These are phyloP conservation scores for Cruciata laevipes DNA, from an alignment of 257 asterid genomes.

Conservation along the genomic window DNA sequence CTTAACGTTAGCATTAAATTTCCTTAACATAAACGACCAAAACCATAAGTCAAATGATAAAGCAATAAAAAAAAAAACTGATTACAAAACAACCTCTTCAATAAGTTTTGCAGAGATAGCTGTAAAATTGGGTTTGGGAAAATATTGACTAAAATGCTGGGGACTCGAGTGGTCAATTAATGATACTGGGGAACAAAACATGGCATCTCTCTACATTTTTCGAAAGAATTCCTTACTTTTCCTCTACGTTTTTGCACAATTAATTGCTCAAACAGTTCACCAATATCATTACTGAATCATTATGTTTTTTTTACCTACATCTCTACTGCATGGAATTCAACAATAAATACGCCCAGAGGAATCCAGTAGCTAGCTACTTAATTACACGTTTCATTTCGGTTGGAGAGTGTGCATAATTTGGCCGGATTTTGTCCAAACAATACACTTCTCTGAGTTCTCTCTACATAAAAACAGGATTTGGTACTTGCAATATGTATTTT, in stretches of 20 bases:
- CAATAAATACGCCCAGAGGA: not conserved
- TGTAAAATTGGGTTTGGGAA: slow-evolving; percentile 6
- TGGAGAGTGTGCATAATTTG: not conserved
- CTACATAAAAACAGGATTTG: too few species aligned
- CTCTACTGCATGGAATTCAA: not conserved
- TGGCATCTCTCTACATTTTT: not conserved
- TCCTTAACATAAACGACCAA: too few species aligned
- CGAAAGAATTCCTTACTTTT: slow-evolving; percentile 1
- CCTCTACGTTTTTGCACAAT: not conserved
- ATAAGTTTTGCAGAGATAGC: not conserved
- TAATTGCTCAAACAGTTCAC: not conserved
- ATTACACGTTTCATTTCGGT: not conserved
- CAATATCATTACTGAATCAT: slow-evolving; percentile 12
- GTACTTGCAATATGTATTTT: too few species aligned
- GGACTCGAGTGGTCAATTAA: not conserved
- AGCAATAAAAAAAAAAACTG: too few species aligned
- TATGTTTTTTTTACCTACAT: slow-evolving; percentile 4
- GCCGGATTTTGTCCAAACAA: not conserved
- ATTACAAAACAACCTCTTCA: not conserved
- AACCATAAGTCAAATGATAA: too few species aligned
- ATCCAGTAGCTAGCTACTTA: not conserved
- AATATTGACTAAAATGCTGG: slow-evolving; percentile 7
- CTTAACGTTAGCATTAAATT: too few species aligned
- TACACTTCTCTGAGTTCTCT: not conserved
- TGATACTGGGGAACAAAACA: not conserved